Base-by-base conservation (phyloP, 2,329 filamentous ascomycete genomes). In the Fonsecaea monophora region DNA sequence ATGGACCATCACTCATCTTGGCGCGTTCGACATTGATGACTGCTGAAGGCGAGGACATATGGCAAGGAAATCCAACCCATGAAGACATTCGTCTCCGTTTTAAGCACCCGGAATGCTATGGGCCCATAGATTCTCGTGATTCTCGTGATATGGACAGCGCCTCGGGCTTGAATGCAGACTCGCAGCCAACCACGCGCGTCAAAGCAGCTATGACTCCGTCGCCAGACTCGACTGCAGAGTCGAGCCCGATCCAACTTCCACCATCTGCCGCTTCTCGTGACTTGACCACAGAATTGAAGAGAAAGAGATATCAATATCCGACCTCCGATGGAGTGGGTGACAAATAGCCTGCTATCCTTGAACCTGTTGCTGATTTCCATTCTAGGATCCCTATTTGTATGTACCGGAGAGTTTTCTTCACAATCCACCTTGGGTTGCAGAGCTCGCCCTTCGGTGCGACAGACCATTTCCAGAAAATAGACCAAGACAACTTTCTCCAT, bases 11-110 rank as follows among this genome's bases (percentile, higher is more conserved):
- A 25, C 18, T 50, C 25, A 21, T 30, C 21, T 12, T 50, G 8
- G 21, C 45, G 5, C 8, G 1, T 50, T 30, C 45, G 12, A 12
- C 45, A 8, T 30, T 50, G 18, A 50, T 2, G 18, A 13, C 3
- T 12, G 9, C 34, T 21, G n/a, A 32, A 53, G 13, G 18, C 13
- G 53, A 35, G 21, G 59, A 60, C 25, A 62, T 42, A n/a, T 65
- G 66, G 62, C 25, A 35, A n/a, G 25, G 6, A 59, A 48, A 40
- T 12, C 63, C 67, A 50, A 69, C 48, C 37, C 67, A 62, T 25
- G 67, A 66, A 40, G 60, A 64, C 32, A 61, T 66, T 35, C 63
- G 60, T 21, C 42, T 53, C n/a, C 35, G 42, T 25, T 69, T 64
- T 53, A 53, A 37, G 30, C 50, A 60, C 30, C 32, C 32, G 40